Base-by-base conservation (phyloP, 441 rosid species). In the Croton laevigatus region DNA sequence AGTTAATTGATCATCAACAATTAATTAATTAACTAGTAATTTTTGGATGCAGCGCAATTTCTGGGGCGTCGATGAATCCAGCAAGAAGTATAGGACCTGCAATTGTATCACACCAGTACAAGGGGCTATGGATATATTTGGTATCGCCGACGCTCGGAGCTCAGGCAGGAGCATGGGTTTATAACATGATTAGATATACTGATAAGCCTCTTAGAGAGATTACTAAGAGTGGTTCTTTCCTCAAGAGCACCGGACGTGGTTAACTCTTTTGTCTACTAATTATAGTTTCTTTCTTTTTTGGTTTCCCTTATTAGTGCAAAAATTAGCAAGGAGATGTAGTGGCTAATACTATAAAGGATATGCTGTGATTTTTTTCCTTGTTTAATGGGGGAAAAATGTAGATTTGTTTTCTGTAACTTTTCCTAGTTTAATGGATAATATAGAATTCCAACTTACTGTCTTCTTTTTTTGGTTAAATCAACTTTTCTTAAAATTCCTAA, bases 1-100 rank as follows among this genome's bases (percentile, higher is more conserved):
- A 20, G 61, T 3, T 5, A 59, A 37, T 16, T 5, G 9, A 44
- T 59, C 58, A 16, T 14, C 9, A 27, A 17, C 46, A 54, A 3
- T 14, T 46, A 34, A 54, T 19, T 62, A 20, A 22, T 74, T 62
- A 48, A 40, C 37, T 1, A 20, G 38, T 65, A 69, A 69, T 20
- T 59, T 40, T 59, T 55, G 22, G 36, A 59, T 53, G 13, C 83
- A 94, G 97, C 75, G 85, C 97, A 45, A 81, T 89, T 8, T 81
- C 98, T 2, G 97, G 98, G 54, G 96, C 98, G 20, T 91, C 97
- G 1, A 88, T 94, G 98, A 94, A 94, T 63, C 98, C 97, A 6
- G 97, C 89, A 69, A 82, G 98, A 71, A 91, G 91, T 75, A 76
- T 93, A 71, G 98, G 98, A 16, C 97, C 98, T 0, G 97, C 97